phyloP scores from a whole-genome alignment of 2,329 filamentous ascomycete genomes.

The Grosmannia serpens region DNA sequence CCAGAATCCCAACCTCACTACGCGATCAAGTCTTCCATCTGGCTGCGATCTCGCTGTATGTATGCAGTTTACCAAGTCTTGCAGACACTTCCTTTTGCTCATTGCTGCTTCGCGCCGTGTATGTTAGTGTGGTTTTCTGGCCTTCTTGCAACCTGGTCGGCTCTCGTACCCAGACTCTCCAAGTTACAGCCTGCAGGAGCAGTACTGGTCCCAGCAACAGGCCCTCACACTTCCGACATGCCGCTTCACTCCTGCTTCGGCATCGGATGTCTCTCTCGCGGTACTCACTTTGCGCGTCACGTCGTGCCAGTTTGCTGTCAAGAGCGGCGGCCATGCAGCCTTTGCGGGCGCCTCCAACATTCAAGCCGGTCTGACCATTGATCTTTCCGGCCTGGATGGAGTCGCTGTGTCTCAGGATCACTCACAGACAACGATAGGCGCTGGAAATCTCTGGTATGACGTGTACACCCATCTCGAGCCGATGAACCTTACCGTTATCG shows the following conservation, averaged over 20 bases:
- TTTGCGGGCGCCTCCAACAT: constrained; percentile 32
- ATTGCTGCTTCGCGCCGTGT: neutral
- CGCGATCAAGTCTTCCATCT: neutral
- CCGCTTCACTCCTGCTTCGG: constrained; percentile 8
- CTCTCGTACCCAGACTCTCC: constrained; percentile 15
- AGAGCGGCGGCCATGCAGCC: constrained; percentile 35
- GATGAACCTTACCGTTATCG: constrained; percentile 29
- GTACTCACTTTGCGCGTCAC: constrained; percentile 13
- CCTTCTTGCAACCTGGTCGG: constrained; percentile 6
- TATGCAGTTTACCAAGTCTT: neutral
- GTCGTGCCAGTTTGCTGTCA: constrained; percentile 31
- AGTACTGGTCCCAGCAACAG: constrained; percentile 22
- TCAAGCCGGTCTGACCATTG: constrained; percentile 27
- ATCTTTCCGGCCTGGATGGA: constrained; percentile 27
- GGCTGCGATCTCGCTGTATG: constrained; percentile 1
- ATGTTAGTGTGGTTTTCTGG: neutral
- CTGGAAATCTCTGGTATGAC: constrained; percentile 31
- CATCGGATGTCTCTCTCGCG: constrained; percentile 17
- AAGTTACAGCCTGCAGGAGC: constrained; percentile 13
- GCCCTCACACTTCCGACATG: constrained; percentile 9
- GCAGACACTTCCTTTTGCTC: neutral
- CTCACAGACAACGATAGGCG: constrained; percentile 22
- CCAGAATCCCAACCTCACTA: neutral
- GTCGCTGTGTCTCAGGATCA: constrained; percentile 21
- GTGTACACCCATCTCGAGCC: constrained; percentile 28